phyloP scores from a whole-genome alignment of 768 basidiomycete genomes.

The Clitopilus hobsonii region DNA sequence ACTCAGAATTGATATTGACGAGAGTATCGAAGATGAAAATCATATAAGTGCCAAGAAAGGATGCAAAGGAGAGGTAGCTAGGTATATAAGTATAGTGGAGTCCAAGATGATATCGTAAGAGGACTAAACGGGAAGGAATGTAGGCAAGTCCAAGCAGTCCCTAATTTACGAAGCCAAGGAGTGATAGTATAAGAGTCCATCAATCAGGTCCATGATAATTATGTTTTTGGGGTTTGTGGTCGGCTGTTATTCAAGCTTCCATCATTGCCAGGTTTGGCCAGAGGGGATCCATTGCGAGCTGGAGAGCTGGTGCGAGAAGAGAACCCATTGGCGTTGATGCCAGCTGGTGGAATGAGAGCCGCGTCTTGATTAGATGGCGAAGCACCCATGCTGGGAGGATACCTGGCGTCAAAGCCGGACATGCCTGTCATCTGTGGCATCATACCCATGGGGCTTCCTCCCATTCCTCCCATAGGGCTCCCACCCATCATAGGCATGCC shows the following conservation, averaged over 20 bases:
- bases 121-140: background rate
- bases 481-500: slow-evolving; percentile 63
- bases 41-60: too few species aligned
- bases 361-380: slow-evolving; percentile 22
- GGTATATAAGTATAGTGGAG: background rate
- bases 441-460: slow-evolving; percentile 35
- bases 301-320: slow-evolving; percentile 49
- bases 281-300: slow-evolving; percentile 50
- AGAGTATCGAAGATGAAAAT: too few species aligned
- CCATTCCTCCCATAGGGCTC: slow-evolving; percentile 26
- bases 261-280: slow-evolving; percentile 26
- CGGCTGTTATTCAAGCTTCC: slow-evolving; percentile 10
- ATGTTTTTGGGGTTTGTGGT: slow-evolving; percentile 31
- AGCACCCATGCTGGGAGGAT: slow-evolving; percentile 33
- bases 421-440: slow-evolving; percentile 54
- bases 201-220: slow-evolving; percentile 7
- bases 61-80: background rate
- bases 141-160: background rate
- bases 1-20: too few species aligned
- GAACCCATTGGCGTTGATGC: slow-evolving; percentile 22
- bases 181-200: background rate
- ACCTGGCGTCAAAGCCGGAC: slow-evolving; percentile 55
- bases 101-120: background rate
- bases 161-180: background rate
- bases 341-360: slow-evolving; percentile 32